Conservation (phyloP, 2,329 filamentous ascomycete species). For the Lasiodiplodia sp. region DNA sequence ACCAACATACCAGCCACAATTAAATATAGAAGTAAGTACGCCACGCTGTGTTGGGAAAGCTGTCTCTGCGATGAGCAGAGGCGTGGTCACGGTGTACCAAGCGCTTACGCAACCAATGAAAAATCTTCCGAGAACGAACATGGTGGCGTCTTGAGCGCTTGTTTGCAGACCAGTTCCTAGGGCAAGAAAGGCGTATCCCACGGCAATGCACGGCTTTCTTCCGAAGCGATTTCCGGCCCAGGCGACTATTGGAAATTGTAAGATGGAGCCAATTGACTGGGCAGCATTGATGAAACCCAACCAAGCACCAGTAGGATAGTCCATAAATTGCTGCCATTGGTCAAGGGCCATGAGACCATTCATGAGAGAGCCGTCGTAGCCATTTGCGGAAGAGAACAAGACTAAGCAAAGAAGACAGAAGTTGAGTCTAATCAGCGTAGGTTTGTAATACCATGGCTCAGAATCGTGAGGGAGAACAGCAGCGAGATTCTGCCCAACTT, state of each 20-base stretch:
- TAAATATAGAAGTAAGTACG: slow-evolving; percentile 1
- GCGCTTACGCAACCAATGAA: slow-evolving; percentile 13
- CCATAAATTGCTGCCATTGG: slow-evolving; percentile 5
- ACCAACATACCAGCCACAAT: slow-evolving; percentile 14
- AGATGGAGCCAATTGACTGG: not conserved
- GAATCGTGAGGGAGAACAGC: not conserved
- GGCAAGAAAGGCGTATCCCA: not conserved
- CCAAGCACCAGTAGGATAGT: slow-evolving; percentile 37
- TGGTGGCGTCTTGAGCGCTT: not conserved
- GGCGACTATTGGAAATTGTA: not conserved
- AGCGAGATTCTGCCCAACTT: not conserved
- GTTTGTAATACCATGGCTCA: not conserved
- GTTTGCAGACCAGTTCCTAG: slow-evolving; percentile 2
- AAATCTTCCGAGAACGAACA: slow-evolving; percentile 1
- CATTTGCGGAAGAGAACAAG: not conserved
- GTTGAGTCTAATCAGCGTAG: not conserved
- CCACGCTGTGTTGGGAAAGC: not conserved
- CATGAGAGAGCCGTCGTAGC: slow-evolving; percentile 7
- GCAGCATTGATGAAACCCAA: slow-evolving; percentile 34
- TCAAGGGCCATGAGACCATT: slow-evolving; percentile 14
- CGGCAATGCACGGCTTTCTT: slow-evolving; percentile 11
- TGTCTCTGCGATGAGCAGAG: slow-evolving; percentile 7
- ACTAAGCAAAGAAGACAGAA: slow-evolving; percentile 7
- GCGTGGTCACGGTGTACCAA: slow-evolving; percentile 1
- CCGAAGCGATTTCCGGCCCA: slow-evolving; percentile 1